phyloP scores from a whole-genome alignment of 495 filamentous ascomycete genomes.

The Penicillium soppii region DNA sequence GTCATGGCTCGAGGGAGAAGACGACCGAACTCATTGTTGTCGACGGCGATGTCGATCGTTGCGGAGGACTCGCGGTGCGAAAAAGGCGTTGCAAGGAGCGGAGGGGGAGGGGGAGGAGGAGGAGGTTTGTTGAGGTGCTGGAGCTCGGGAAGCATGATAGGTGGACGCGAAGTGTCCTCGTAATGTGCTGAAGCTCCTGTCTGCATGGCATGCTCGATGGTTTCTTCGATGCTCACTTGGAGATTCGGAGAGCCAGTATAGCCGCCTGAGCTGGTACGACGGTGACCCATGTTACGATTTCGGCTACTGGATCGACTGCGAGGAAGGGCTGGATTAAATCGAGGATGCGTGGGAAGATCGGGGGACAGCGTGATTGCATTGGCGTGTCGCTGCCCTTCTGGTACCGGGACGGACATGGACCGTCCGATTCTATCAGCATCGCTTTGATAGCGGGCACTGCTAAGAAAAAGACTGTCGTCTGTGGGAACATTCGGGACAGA shows the following conservation, averaged over 20 bases:
- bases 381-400: slow-evolving; percentile 50
- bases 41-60: slow-evolving; percentile 74
- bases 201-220: slow-evolving; percentile 49
- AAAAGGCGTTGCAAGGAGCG: slow-evolving; percentile 17
- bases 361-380: slow-evolving; percentile 39
- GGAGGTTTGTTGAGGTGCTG: slow-evolving; percentile 77
- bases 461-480: slow-evolving; percentile 50
- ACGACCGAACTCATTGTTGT: slow-evolving; percentile 45
- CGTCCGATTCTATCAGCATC: slow-evolving; percentile 56
- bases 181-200: slow-evolving; percentile 33
- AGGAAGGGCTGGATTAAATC: slow-evolving; percentile 54
- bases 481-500: slow-evolving; percentile 65
- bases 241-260: slow-evolving; percentile 35
- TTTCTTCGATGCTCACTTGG: slow-evolving; percentile 64
- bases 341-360: slow-evolving; percentile 55
- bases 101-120: slow-evolving; percentile 54
- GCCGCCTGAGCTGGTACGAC: slow-evolving; percentile 29
- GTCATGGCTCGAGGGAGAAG: slow-evolving; percentile 43
- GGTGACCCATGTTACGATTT: slow-evolving; percentile 38
- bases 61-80: slow-evolving; percentile 50
- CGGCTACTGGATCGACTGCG: slow-evolving; percentile 48
- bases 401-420: slow-evolving; percentile 73
- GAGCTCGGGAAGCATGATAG: slow-evolving; percentile 74
- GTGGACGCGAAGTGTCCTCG: slow-evolving; percentile 62
- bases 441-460: slow-evolving; percentile 64